Evolutionary conservation across 257 asterid genomes (phyloP).

Genomic region (Capsicum baccatum): DNA sequence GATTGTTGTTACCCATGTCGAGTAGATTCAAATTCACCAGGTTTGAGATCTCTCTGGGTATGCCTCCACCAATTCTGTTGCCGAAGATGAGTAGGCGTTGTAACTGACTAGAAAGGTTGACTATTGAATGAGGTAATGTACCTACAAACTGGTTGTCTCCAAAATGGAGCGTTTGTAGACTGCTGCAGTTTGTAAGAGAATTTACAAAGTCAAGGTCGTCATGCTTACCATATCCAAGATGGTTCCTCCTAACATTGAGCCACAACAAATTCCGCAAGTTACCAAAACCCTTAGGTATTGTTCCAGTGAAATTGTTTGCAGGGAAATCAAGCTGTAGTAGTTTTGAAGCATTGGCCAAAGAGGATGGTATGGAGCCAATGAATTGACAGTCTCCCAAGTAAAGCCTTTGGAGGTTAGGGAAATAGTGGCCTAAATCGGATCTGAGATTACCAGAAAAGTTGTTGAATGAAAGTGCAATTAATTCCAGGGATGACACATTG

Average conservation of each 20-base stretch:
- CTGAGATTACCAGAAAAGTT: conserved; percentile 47
- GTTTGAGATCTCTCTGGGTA: conserved; percentile 50
- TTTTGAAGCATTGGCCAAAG: conserved; percentile 51
- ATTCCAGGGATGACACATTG: conserved; percentile 48
- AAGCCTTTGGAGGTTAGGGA: conserved; percentile 42
- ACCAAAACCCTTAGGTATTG: conserved; percentile 42
- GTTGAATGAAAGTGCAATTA: conserved; percentile 43
- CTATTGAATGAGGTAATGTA: conserved; percentile 38
- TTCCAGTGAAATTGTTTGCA: conserved; percentile 49
- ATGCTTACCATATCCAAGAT: conserved; percentile 40
- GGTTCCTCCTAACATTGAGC: conserved; percentile 40
- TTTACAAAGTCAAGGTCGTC: conserved; percentile 47
- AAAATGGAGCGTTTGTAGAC: conserved; percentile 38
- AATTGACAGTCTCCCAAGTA: conserved; percentile 47
- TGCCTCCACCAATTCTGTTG: conserved; percentile 45
- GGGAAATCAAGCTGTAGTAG: conserved; percentile 43
- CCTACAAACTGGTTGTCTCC: conserved; percentile 47
- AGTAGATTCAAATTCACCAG: conserved; percentile 44
- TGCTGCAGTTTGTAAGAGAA: conserved; percentile 51
- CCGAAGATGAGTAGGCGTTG: conserved; percentile 32
- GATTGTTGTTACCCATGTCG: conserved; percentile 30
- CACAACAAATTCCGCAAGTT: conserved; percentile 35
- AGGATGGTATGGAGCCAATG: conserved; percentile 46
- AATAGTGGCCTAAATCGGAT: conserved; percentile 43
- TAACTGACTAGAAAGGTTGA: conserved; percentile 47